Base-by-base conservation (phyloP, 257 asterid genomes). In the Ehretia macrophylla region DNA sequence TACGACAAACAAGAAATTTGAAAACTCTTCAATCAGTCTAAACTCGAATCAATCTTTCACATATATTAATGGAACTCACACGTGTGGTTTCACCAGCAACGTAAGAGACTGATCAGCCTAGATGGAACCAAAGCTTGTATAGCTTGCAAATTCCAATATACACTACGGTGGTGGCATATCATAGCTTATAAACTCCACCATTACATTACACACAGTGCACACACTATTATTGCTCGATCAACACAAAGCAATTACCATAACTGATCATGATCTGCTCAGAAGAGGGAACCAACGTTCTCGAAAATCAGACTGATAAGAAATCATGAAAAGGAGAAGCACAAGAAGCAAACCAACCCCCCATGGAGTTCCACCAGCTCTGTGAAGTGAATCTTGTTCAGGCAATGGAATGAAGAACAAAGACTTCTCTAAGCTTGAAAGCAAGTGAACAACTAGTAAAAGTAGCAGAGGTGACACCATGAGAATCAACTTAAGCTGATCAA, bases 201-300 rank as follows among this genome's bases (percentile, higher is more conserved):
- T 27, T n/a, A n/a, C n/a, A n/a, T 27, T 27, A 27, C 6, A 27
- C 35, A 27, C 3, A 27, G 35, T 27, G 35, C 35, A 27, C 35
- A 27, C 35, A 27, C 35, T 6, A 3, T 27, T 27, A n/a, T 27
- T 27, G 35, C 35, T 27, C 35, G 6, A 27, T 27, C 3, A 27
- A 27, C 35, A 1, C 4, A 27, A 27, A 3, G 6, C 35, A 6
- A 27, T 27, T 6, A 27, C 35, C 35, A 6, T 6, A 51, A 10
- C 11, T 18, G 20, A 3, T 37, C 8, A 38, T 66, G 66, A 66
- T 75, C 76, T 62, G 69, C 78, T 68, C 0, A 84, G 83, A 27
- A 86, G 78, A 64, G 97, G 97, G 50, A 90, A 90, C 95, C 93
- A 79, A 14, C 94, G 79, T 8, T 87, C 95, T 4, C 95, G 68